These are phyloP conservation scores for Cercospora zeae-maydis DNA, from an alignment of 2,329 filamentous ascomycete species.

Conservation along the genomic window DNA sequence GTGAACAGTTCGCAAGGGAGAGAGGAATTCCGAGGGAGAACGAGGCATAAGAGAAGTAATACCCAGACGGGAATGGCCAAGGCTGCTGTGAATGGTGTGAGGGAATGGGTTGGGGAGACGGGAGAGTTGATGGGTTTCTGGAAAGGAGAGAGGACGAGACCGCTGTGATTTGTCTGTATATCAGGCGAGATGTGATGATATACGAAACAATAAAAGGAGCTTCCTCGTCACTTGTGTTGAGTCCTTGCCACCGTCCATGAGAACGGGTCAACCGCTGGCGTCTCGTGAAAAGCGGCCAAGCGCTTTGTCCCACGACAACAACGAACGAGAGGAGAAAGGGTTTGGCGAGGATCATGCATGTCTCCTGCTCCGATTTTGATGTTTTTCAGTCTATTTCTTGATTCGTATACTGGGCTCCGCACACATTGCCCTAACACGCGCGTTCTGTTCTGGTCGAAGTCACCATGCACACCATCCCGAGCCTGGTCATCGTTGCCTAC, in stretches of 20 bases:
- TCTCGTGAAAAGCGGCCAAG: no score
- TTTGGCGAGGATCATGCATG: neutral
- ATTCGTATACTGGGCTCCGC: neutral
- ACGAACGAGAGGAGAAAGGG: neutral
- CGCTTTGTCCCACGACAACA: no score
- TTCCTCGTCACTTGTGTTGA: neutral
- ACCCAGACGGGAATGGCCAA: conserved; percentile 55
- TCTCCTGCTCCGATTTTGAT: neutral
- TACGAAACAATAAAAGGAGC: neutral
- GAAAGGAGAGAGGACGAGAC: conserved; percentile 56
- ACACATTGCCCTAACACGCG: neutral
- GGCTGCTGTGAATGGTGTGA: conserved; percentile 57
- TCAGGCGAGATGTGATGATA: neutral
- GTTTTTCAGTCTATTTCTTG: no score
- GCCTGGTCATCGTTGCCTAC: neutral
- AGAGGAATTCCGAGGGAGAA: conserved; percentile 37
- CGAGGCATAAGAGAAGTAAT: conserved; percentile 50
- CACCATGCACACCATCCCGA: neutral
- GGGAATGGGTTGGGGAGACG: conserved; percentile 62
- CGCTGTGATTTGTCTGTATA: conserved; percentile 27
- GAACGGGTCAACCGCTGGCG: no score
- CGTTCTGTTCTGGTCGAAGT: neutral
- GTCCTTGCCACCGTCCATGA: no score
- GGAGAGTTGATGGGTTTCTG: conserved; percentile 61
- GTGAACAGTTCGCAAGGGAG: conserved; percentile 31